Conservation (phyloP, 768 basidiomycete genomes). For the Lenzites betulinus region DNA sequence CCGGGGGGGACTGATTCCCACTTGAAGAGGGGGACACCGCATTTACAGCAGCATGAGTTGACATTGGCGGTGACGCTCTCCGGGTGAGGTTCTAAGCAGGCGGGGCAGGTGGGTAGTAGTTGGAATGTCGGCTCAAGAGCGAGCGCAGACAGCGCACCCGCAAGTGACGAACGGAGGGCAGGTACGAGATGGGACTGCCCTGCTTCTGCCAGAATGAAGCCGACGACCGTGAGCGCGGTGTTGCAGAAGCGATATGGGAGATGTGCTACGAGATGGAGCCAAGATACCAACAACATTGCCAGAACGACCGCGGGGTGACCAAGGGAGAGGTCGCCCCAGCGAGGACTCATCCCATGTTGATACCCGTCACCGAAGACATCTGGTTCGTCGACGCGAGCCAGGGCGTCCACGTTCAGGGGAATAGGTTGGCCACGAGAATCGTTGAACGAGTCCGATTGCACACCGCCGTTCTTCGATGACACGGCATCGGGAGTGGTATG, state of each 20-base stretch:
- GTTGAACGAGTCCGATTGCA: too few relatives aligned
- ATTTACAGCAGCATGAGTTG: background rate
- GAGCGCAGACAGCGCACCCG: background rate
- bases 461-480: too few relatives aligned
- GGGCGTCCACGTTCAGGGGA: background rate
- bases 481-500: too few relatives aligned
- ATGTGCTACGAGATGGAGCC: constrained; percentile 5
- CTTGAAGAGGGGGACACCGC: background rate
- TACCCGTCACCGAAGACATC: background rate
- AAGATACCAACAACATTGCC: background rate
- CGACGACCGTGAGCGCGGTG: background rate
- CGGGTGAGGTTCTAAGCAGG: background rate
- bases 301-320: background rate
- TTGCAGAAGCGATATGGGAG: constrained; percentile 2
- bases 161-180: background rate
- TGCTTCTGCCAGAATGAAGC: background rate
- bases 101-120: background rate
- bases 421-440: too few relatives aligned
- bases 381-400: background rate
- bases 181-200: background rate
- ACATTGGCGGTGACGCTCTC: background rate
- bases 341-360: background rate
- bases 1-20: background rate
- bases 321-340: background rate
- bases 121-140: background rate